phyloP scores from a whole-genome alignment of 805 yeast genomes.

The Schwanniomyces polymorphus region DNA sequence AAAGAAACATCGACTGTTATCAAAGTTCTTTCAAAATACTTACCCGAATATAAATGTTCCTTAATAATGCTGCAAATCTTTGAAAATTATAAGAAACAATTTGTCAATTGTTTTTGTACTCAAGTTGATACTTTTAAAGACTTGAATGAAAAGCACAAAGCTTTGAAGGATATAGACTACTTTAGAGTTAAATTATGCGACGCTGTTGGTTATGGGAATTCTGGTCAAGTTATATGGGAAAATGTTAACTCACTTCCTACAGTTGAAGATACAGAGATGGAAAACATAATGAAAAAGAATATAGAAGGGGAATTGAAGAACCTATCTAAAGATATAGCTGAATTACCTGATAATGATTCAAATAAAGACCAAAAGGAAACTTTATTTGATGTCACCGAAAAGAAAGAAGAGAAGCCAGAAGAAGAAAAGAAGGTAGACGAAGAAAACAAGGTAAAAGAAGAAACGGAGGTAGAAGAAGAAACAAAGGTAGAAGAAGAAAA shows the following conservation, averaged over 20 bases:
- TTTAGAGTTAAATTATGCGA: slow-evolving; percentile 62
- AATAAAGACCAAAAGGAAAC: neutral
- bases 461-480: neutral
- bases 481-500: neutral
- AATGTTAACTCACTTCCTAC: slow-evolving; percentile 53
- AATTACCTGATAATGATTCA: neutral
- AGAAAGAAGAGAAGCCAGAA: neutral
- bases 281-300: slow-evolving; percentile 42
- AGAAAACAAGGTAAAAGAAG: neutral
- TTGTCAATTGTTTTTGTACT: slow-evolving; percentile 52
- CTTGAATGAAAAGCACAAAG: slow-evolving; percentile 51
- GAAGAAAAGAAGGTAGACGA: slow-evolving; percentile 1
- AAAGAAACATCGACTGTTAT: slow-evolving; percentile 67
- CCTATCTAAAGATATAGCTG: slow-evolving; percentile 1
- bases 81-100: slow-evolving; percentile 55
- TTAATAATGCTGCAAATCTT: slow-evolving; percentile 49
- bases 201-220: slow-evolving; percentile 58
- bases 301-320: slow-evolving; percentile 22
- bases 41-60: slow-evolving; percentile 51
- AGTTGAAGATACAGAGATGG: slow-evolving; percentile 50
- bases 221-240: slow-evolving; percentile 65
- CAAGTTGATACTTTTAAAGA: slow-evolving; percentile 48
- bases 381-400: neutral
- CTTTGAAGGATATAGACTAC: slow-evolving; percentile 61
- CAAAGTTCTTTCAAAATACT: slow-evolving; percentile 56